Base-by-base conservation (phyloP, 805 yeast species). In the Brettanomyces bruxellensis region DNA sequence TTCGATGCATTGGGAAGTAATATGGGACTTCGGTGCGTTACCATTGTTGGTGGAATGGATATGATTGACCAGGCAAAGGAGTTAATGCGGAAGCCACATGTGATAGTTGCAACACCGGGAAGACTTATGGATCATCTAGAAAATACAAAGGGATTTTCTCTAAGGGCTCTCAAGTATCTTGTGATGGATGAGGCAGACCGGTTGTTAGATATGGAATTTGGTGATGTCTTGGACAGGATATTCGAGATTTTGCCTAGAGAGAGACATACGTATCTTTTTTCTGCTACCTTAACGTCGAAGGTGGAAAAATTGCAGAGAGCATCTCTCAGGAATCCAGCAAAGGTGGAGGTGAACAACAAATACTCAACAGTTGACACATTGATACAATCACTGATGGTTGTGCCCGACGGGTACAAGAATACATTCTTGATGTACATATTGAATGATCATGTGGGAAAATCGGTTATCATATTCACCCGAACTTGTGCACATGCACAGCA, bases 151-250 rank as follows among this genome's bases (percentile, higher is more conserved):
- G 97, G 96, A 2, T 91, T 91, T 59, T 78, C 86, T 3, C 68
- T 91, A 54, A 77, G 86, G 50, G 81, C 82, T 46, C 71, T 91
- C 58, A 83, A 85, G 61, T 91, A 72, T 62, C 72, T 91, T 48
- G 95, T 91, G 4, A 84, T 91, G 84, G 99, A 91, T 66, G 99
- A 91, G 69, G 99, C 99, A 23, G 99, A 91, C 66, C 75, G 99
- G 61, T 75, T 91, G 54, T 71, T 91, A 58, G 99, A 93, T 69
- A 79, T 91, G 86, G 99, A 91, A 62, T 91, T 91, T 59, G 97
- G 96, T 12, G 96, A 96, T 37, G 95, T 90, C 13, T 71, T 91
- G 52, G 96, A 88, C 59, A 84, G 84, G 61, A 86, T 91, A 51
- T 70, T 91, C 47, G 83, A 81, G 52, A 78, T 87, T 43, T 84